Evolutionary conservation across 805 yeast genomes (phyloP).

Genomic region (Starmerella scarabaei): DNA sequence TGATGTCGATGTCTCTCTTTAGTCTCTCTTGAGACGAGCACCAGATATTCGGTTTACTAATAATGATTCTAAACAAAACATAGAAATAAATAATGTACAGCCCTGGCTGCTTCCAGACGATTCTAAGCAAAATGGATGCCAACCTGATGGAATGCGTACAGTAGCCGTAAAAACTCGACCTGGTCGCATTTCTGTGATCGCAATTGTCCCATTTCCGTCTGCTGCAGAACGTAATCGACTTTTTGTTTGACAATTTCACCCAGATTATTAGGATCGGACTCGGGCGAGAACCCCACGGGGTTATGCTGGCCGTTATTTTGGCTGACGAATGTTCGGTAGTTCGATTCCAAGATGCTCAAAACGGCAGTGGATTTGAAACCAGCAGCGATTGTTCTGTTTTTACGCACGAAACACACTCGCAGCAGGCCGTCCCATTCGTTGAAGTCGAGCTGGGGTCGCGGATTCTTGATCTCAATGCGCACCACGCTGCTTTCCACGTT

Average conservation of each 20-base stretch:
- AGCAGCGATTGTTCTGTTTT: constrained; percentile 83
- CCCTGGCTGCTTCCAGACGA: neutral
- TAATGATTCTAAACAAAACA: neutral
- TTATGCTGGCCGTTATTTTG: constrained; percentile 34
- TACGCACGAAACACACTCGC: constrained; percentile 82
- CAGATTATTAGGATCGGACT: constrained; percentile 26
- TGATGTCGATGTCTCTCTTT: constrained; percentile 15
- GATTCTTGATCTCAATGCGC: constrained; percentile 77
- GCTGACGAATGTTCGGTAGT: constrained; percentile 66
- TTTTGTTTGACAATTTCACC: constrained; percentile 48
- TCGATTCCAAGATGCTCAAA: constrained; percentile 67
- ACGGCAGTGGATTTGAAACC: constrained; percentile 79
- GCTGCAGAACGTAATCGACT: constrained; percentile 58
- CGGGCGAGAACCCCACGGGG: constrained; percentile 32
- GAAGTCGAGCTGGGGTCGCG: constrained; percentile 88
- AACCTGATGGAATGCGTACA: constrained; percentile 91
- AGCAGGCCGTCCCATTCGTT: constrained; percentile 95
- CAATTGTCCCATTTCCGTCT: constrained; percentile 69
- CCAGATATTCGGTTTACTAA: too few relatives aligned
- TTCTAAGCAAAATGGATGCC: constrained; percentile 85
- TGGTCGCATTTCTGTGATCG: constrained; percentile 93
- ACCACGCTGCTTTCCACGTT: constrained; percentile 96
- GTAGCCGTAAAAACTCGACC: constrained; percentile 68
- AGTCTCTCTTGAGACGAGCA: neutral
- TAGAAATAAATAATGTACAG: too few relatives aligned